A percentile compares a stretch with the other conserved stretches of the same genome.
phyloP scores from a whole-genome alignment of 2,329 filamentous ascomycete genomes.

The Alternaria alternata region DNA sequence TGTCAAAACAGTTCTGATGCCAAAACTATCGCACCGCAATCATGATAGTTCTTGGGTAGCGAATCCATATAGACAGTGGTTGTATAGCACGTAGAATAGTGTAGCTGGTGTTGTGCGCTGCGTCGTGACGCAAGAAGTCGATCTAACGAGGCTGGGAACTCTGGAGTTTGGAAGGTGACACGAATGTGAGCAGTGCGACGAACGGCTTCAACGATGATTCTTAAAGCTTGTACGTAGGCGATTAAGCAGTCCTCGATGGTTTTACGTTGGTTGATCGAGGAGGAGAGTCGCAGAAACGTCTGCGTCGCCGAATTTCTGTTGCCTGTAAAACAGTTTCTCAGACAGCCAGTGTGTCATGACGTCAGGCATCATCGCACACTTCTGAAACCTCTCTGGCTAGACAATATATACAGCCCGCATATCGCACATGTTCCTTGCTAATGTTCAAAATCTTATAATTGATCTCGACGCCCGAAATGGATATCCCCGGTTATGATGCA shows the following conservation, averaged over 20 bases:
- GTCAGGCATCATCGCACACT: conserved; percentile 33
- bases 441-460: conserved; percentile 1
- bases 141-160: not conserved
- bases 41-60: not conserved
- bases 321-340: conserved; percentile 21
- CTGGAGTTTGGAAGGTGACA: not conserved
- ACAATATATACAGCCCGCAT: not conserved
- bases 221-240: not conserved
- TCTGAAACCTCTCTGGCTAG: conserved; percentile 2
- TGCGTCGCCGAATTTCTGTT: conserved; percentile 21
- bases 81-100: not conserved
- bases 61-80: not conserved
- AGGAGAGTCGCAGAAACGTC: conserved; percentile 15
- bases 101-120: not conserved
- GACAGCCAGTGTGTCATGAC: conserved; percentile 41
- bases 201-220: not conserved
- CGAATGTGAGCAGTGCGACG: not conserved
- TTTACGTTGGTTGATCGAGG: not conserved
- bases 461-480: conserved; percentile 13
- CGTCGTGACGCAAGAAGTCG: not conserved
- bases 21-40: not conserved
- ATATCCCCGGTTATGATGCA: conserved; percentile 9
- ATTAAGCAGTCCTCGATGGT: not conserved
- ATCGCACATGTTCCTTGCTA: not conserved
- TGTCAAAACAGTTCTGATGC: not conserved